These are phyloP conservation scores for Aspergillus olivimuriae DNA, from an alignment of 495 filamentous ascomycete species.

Conservation along the genomic window DNA sequence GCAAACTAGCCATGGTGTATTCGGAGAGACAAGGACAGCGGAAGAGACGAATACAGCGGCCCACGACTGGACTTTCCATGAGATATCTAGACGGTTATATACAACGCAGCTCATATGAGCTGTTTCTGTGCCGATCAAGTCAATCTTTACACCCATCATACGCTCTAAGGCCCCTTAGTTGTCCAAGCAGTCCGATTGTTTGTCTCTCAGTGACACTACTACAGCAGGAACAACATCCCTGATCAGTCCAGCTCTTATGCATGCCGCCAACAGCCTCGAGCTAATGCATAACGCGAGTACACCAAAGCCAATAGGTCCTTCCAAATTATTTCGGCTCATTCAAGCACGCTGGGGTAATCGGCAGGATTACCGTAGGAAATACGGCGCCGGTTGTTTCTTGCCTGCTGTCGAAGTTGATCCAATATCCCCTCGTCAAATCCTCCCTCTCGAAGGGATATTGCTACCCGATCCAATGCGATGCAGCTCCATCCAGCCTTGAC, in stretches of 20 bases:
- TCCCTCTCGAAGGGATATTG: not conserved
- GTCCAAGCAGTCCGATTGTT: not conserved
- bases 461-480: slow-evolving; percentile 3
- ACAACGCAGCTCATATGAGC: not conserved
- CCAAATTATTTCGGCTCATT: not conserved
- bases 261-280: slow-evolving; percentile 1
- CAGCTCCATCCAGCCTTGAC: slow-evolving; percentile 6
- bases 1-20: slow-evolving; percentile 1
- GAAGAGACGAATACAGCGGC: no score
- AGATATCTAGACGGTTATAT: slow-evolving; percentile 1
- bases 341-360: slow-evolving; percentile 2
- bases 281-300: slow-evolving; percentile 1
- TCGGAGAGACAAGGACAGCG: not conserved
- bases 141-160: not conserved
- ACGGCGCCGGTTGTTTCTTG: slow-evolving; percentile 2
- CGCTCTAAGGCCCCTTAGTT: not conserved
- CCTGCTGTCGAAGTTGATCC: slow-evolving; percentile 4
- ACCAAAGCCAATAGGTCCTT: slow-evolving; percentile 1
- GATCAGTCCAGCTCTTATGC: not conserved
- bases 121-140: not conserved
- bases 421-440: slow-evolving; percentile 3
- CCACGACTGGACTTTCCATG: not conserved
- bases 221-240: slow-evolving; percentile 1
- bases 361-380: not conserved
- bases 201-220: slow-evolving; percentile 3